Base-by-base conservation (phyloP, 768 basidiomycete genomes). In the Suillus cothurnatus region DNA sequence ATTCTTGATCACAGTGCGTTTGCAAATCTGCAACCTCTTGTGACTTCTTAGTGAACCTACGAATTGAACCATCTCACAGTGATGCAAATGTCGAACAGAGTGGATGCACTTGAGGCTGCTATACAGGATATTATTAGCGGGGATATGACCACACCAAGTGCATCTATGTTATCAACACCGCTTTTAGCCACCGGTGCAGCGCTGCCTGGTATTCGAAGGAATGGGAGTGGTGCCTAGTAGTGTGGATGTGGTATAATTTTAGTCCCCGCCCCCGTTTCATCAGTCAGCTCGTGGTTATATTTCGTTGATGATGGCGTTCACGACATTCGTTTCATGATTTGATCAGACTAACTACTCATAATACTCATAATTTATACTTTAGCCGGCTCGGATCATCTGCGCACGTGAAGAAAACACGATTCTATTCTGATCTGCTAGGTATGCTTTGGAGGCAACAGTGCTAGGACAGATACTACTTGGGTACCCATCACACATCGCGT, bases 41-140 rank as follows among this genome's bases (percentile, higher is more conserved):
- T 63, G 47, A 63, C 53, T 58, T 53, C 14, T 68, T 61, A 43
- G 57, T 47, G 49, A 61, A 47, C 31, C 47, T 36, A 58, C 26
- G 19, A 58, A 19, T 39, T 65, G 65, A 59, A 68, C 47, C 63
- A 65, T 28, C 62, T 60, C 26, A 41, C 72, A 97, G 95, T 97
- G 95, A 86, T 80, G 63, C 91, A 94, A 71, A 97, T 97, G 95
- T 96, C 95, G 1, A 85, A 86, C 45, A 86, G 95, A 52, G 95
- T 97, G 26, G 95, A 97, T 71, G 86, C 92, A 21, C 82, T 97
- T 36, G 95, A 97, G 73, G 88, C 88, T 21, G 88, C 95, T 14
- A 95, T 97, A 63, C 93, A 95, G 69, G 95, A 97, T 71, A 92
- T 97, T 57, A 95, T 97, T 72, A 92, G 89, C 66, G 88, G 87